Conservation (phyloP, 1,284 basidiomycete species). For the Ganoderma lingzhi region DNA sequence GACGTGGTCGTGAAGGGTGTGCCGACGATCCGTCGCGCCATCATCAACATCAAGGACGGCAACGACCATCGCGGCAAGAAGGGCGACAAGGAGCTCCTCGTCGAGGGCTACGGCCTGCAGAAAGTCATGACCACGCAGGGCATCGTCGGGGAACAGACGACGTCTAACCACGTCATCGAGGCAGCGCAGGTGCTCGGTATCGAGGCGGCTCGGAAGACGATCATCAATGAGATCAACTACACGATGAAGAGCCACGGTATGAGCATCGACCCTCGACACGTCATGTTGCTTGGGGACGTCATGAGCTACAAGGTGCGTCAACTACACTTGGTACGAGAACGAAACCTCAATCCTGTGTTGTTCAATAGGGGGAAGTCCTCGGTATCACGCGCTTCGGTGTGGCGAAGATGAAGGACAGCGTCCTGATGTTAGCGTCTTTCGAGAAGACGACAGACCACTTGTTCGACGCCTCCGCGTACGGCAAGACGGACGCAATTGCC, state of each 20-base stretch:
- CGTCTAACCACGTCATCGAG: constrained; percentile 98
- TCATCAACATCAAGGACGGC: constrained; percentile 93
- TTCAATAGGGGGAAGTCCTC: constrained; percentile 89
- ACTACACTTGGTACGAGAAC: neutral
- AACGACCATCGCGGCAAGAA: constrained; percentile 80
- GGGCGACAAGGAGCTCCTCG: constrained; percentile 87
- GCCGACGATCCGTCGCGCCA: constrained; percentile 84
- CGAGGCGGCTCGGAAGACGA: constrained; percentile 94
- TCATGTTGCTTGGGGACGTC: constrained; percentile 98
- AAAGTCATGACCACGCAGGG: constrained; percentile 99
- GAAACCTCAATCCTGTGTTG: neutral
- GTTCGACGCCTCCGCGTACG: constrained; percentile 97
- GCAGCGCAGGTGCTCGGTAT: constrained; percentile 95
- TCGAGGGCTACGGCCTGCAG: constrained; percentile 97
- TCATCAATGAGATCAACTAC: constrained; percentile 97
- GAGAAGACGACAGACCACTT: constrained; percentile 99
- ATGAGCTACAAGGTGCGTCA: constrained; percentile 93
- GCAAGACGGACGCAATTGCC: constrained; percentile 94
- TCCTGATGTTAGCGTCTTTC: constrained; percentile 98
- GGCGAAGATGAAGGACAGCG: constrained; percentile 99
- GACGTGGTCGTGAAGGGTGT: constrained; percentile 95
- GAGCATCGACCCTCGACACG: constrained; percentile 98
- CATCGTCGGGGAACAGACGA: constrained; percentile 91
- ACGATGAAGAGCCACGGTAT: constrained; percentile 99
- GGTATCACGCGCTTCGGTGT: constrained; percentile 99